Percentiles rank a stretch among this genome's conserved stretches.
phyloP scores from a whole-genome alignment of 2,329 filamentous ascomycete species.

The Alternaria dauci region DNA sequence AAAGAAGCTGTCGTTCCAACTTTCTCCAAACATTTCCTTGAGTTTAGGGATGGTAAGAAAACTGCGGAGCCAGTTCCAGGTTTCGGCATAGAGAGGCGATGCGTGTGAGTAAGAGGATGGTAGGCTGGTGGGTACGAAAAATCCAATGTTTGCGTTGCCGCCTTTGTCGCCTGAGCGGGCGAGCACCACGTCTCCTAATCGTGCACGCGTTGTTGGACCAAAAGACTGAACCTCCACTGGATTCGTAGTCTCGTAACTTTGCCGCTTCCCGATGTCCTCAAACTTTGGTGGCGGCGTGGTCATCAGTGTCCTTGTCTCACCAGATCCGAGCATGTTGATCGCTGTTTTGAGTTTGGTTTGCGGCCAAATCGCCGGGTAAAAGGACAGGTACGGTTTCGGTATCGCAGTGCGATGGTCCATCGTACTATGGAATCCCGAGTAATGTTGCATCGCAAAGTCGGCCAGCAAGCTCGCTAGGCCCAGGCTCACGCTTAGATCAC shows the following conservation, averaged over 20 bases:
- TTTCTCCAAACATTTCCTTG: constrained; percentile 38
- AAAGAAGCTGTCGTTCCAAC: constrained; percentile 33
- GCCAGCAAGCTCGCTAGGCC: constrained; percentile 31
- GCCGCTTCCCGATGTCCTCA: constrained; percentile 19
- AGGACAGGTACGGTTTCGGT: constrained; percentile 44
- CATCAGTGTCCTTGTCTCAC: background rate
- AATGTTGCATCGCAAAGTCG: constrained; percentile 45
- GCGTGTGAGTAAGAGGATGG: constrained; percentile 35
- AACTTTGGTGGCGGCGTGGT: background rate
- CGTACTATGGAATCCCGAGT: constrained; percentile 43
- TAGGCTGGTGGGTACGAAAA: constrained; percentile 46
- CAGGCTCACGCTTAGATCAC: constrained; percentile 30
- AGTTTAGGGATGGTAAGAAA: constrained; percentile 39
- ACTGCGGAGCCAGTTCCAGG: constrained; percentile 45
- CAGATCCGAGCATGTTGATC: constrained; percentile 46
- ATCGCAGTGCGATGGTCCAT: constrained; percentile 41
- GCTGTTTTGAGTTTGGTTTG: constrained; percentile 39
- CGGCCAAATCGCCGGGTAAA: constrained; percentile 42
- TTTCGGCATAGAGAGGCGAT: constrained; percentile 35
- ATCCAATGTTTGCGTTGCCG: constrained; percentile 47
- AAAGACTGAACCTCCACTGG: constrained; percentile 37
- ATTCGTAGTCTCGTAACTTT: constrained; percentile 46
- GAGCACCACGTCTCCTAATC: constrained; percentile 55
- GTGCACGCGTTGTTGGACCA: constrained; percentile 30
- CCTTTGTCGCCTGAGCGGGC: constrained; percentile 54